These are phyloP conservation scores for Veloporphyrellus conicus DNA, from an alignment of 1,284 basidiomycete genomes.

Conservation along the genomic window DNA sequence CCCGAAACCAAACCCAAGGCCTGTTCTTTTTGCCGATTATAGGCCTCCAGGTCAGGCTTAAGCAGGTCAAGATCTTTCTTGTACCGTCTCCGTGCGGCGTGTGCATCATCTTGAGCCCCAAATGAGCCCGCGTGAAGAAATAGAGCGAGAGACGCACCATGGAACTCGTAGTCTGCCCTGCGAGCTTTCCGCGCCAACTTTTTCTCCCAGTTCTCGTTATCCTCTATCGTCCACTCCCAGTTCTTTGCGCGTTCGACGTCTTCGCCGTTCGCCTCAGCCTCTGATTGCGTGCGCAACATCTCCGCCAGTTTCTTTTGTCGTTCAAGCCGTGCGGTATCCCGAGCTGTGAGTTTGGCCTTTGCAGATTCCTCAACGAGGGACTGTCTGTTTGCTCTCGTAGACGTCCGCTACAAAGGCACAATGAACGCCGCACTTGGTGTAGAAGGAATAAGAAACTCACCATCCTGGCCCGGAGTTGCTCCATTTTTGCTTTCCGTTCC, in stretches of 20 bases:
- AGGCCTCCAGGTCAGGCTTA: constrained; percentile 80
- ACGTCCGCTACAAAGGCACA: constrained; percentile 53
- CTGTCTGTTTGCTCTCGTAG: constrained; percentile 75
- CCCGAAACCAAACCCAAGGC: constrained; percentile 72
- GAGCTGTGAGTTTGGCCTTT: constrained; percentile 67
- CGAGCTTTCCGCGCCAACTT: constrained; percentile 35
- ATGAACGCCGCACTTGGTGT: neutral
- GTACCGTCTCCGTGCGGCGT: constrained; percentile 84
- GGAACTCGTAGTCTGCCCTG: constrained; percentile 77
- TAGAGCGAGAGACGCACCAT: constrained; percentile 45
- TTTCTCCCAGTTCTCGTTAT: constrained; percentile 30
- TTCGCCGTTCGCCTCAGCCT: constrained; percentile 85
- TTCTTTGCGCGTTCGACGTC: constrained; percentile 59
- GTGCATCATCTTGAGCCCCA: constrained; percentile 68
- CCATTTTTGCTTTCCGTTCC: constrained; percentile 74
- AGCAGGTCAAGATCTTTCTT: constrained; percentile 85
- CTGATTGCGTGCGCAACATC: constrained; percentile 78
- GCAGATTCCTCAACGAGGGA: constrained; percentile 81
- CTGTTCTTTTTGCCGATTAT: constrained; percentile 83
- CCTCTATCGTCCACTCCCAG: constrained; percentile 31
- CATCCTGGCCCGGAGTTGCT: constrained; percentile 71
- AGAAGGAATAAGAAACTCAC: constrained; percentile 41
- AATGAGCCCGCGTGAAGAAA: constrained; percentile 18
- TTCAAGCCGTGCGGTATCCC: constrained; percentile 78
- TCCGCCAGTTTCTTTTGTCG: constrained; percentile 87